A percentile compares a stretch with the other conserved stretches of the same genome.
phyloP scores from a whole-genome alignment of 441 rosid genomes.

The Rhodomyrtus psidioides region DNA sequence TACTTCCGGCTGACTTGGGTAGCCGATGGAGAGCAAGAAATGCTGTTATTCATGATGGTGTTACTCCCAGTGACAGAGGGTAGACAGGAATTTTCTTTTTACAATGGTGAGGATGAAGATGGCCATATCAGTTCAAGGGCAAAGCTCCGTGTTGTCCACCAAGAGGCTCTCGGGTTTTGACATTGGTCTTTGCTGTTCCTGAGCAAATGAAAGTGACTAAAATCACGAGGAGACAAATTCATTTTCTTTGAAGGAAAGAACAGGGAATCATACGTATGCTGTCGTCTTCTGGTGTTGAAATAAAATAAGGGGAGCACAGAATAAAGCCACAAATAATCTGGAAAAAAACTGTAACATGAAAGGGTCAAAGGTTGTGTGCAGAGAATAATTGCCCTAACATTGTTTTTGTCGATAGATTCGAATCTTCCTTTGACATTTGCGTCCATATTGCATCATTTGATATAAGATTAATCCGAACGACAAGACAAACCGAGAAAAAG shows the following conservation, averaged over 20 bases:
- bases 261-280: background rate
- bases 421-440: background rate
- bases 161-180: background rate
- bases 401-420: background rate
- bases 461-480: background rate
- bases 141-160: background rate
- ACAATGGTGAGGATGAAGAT: background rate
- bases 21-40: background rate
- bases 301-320: background rate
- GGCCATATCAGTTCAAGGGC: background rate
- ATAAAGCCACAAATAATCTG: background rate
- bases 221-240: background rate
- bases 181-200: background rate
- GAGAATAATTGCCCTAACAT: background rate
- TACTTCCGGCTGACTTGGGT: background rate
- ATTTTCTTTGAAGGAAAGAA: background rate
- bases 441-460: background rate
- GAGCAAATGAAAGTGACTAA: background rate
- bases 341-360: background rate
- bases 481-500: background rate
- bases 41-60: background rate
- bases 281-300: background rate
- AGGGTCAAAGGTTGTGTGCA: background rate
- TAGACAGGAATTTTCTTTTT: background rate
- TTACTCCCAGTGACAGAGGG: background rate